phyloP scores from a whole-genome alignment of 2,329 filamentous ascomycete genomes.

The Alternaria postmessia region DNA sequence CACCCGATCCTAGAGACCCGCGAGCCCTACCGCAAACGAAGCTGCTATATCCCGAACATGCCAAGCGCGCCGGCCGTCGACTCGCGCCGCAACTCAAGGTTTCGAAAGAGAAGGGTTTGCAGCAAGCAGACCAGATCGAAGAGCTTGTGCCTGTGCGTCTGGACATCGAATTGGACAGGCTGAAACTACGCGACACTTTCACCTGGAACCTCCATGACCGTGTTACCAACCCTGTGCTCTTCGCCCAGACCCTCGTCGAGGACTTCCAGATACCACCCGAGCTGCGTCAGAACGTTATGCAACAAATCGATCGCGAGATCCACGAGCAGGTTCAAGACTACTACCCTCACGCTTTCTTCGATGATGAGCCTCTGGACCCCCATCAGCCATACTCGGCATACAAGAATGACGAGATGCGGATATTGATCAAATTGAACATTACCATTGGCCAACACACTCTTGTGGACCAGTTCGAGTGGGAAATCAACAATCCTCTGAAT shows the following conservation, averaged over 20 bases:
- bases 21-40: slow-evolving; percentile 58
- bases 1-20: slow-evolving; percentile 53
- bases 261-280: slow-evolving; percentile 81
- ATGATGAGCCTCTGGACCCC: slow-evolving; percentile 89
- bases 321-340: slow-evolving; percentile 92
- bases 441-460: slow-evolving; percentile 94
- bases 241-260: slow-evolving; percentile 88
- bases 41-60: slow-evolving; percentile 81
- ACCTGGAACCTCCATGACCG: slow-evolving; percentile 98
- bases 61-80: slow-evolving; percentile 78
- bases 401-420: slow-evolving; percentile 99
- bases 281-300: slow-evolving; percentile 61
- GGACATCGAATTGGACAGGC: slow-evolving; percentile 94
- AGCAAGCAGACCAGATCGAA: slow-evolving; percentile 92
- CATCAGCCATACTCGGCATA: slow-evolving; percentile 91
- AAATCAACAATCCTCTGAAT: slow-evolving; percentile 94
- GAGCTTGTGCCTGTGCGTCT: slow-evolving; percentile 90
- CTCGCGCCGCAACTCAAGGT: slow-evolving; percentile 77
- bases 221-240: slow-evolving; percentile 78
- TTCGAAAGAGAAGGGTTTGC: slow-evolving; percentile 77
- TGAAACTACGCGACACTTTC: slow-evolving; percentile 95
- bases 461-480: slow-evolving; percentile 98
- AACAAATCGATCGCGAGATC: slow-evolving; percentile 77
- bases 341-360: slow-evolving; percentile 88
- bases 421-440: slow-evolving; percentile 94